Percentiles rank a stretch among this genome's conserved stretches.
Evolutionary conservation across 2,329 filamentous ascomycete genomes (phyloP).

Genomic region (Fusarium guadeloupense): DNA sequence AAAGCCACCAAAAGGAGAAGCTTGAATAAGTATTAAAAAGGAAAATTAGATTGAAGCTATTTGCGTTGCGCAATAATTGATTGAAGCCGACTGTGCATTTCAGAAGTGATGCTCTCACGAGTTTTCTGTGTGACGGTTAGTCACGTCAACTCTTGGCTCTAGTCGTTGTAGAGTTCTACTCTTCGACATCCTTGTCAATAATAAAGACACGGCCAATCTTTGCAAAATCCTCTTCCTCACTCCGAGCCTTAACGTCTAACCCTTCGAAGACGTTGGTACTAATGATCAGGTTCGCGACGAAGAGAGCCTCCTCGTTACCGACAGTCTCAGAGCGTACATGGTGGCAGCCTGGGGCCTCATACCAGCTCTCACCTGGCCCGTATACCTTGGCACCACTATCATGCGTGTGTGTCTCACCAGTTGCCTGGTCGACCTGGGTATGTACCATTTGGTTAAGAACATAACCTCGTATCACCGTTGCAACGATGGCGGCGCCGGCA

Average conservation of each 20-base stretch:
- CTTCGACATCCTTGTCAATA: constrained; percentile 27
- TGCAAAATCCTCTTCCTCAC: constrained; percentile 10
- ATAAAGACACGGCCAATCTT: constrained; percentile 21
- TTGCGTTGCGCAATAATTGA: no score
- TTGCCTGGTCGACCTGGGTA: constrained; percentile 10
- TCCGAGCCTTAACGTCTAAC: constrained; percentile 6
- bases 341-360: constrained; percentile 29
- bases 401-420: constrained; percentile 4
- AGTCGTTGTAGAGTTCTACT: no score
- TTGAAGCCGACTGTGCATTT: no score
- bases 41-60: no score
- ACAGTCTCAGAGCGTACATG: constrained; percentile 31
- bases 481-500: constrained; percentile 17
- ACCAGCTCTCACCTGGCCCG: constrained; percentile 30
- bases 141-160: no score
- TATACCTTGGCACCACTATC: constrained; percentile 25
- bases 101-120: no score
- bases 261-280: constrained; percentile 20
- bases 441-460: constrained; percentile 30
- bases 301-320: constrained; percentile 19
- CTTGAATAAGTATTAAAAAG: no score
- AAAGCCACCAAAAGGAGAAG: no score
- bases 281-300: constrained; percentile 25
- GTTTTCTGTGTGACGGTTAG: no score
- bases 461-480: constrained; percentile 24